Conservation (phyloP, 176 grass and related monocot genomes). For the Hyparrhenia diplandra region DNA sequence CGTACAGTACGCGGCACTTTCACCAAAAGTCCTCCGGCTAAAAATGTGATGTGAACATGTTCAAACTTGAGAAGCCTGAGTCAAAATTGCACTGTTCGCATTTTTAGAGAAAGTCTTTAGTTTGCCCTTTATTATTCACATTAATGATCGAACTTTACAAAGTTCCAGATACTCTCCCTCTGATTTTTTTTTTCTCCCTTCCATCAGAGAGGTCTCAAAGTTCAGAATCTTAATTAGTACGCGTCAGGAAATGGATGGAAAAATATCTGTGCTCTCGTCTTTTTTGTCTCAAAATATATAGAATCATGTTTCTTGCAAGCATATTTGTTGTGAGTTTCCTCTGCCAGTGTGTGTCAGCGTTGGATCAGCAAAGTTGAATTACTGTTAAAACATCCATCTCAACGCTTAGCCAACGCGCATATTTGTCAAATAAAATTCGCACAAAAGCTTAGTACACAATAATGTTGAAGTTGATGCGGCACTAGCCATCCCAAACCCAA, state of each 20-base stretch:
- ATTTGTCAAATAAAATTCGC: slow-evolving; percentile 10
- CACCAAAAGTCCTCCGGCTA: neutral
- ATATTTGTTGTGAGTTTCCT: neutral
- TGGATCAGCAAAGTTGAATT: no score
- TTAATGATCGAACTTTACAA: neutral
- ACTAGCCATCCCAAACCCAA: neutral
- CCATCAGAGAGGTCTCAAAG: neutral
- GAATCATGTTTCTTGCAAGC: neutral
- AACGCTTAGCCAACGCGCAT: neutral
- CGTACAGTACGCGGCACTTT: neutral
- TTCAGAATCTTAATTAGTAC: neutral
- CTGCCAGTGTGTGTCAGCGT: no score
- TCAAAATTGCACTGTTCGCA: neutral
- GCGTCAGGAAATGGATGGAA: neutral
- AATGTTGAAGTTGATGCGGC: neutral
- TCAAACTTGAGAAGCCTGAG: neutral
- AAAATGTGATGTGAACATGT: slow-evolving; percentile 6
- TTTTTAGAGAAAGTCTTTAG: neutral
- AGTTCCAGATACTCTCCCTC: neutral
- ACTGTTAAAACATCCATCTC: neutral
- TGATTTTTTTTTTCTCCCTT: neutral
- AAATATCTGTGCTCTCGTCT: neutral
- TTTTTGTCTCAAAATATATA: neutral
- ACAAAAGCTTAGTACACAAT: neutral
- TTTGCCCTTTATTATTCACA: neutral